These are phyloP conservation scores for Phyllostachys edulis DNA, from an alignment of 176 grass and related monocot genomes.

Conservation along the genomic window DNA sequence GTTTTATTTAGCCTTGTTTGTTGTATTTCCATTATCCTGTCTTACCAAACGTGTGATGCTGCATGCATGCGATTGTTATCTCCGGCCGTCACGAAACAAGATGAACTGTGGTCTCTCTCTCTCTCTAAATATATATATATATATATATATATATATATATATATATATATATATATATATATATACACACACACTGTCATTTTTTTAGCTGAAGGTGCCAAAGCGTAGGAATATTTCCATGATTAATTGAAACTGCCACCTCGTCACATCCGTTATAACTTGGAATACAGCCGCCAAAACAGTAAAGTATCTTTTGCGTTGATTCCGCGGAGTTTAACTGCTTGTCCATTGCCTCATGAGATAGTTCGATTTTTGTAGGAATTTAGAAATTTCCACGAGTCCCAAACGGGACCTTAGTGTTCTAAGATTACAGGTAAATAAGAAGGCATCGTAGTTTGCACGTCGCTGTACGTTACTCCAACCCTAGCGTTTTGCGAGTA, in stretches of 20 bases:
- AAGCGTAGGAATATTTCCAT: not conserved
- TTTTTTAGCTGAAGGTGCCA: no score
- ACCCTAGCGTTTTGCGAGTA: not conserved
- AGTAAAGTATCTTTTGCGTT: not conserved
- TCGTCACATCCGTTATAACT: no score
- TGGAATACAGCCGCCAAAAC: not conserved
- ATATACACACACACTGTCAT: no score
- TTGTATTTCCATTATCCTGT: not conserved
- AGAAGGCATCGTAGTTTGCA: not conserved
- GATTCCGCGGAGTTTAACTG: not conserved
- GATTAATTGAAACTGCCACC: no score
- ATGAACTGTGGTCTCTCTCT: not conserved
- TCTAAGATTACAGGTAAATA: not conserved
- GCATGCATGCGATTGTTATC: not conserved
- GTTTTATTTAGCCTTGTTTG: not conserved
- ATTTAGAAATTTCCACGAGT: not conserved
- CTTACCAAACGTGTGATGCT: not conserved
- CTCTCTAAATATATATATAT: no score
- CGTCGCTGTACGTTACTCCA: slow-evolving; percentile 17
- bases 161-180: no score
- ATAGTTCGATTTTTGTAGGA: not conserved
- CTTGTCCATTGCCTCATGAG: not conserved
- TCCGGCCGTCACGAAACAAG: not conserved
- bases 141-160: no score
- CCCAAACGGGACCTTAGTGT: not conserved